Conservation (phyloP, 2,329 filamentous ascomycete species). For the Fusarium cicatricum region DNA sequence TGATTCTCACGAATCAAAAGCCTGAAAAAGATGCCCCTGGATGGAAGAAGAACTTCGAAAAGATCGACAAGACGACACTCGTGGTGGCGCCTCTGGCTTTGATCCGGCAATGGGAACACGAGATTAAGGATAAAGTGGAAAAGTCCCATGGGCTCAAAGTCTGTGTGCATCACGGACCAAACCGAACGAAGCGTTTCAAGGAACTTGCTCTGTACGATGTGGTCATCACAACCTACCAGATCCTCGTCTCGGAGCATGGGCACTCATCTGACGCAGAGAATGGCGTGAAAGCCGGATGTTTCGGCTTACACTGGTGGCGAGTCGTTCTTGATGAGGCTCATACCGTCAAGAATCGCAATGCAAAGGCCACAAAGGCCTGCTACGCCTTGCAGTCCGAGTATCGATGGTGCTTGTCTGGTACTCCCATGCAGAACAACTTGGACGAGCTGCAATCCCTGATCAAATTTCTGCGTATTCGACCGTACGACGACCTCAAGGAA, state of each 20-base stretch:
- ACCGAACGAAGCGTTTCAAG: slow-evolving; percentile 78
- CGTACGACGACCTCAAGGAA: slow-evolving; percentile 83
- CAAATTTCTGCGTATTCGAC: slow-evolving; percentile 89
- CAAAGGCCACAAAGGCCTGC: slow-evolving; percentile 92
- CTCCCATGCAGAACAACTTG: slow-evolving; percentile 97
- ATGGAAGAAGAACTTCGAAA: slow-evolving; percentile 74
- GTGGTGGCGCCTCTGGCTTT: slow-evolving; percentile 93
- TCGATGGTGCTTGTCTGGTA: slow-evolving; percentile 95
- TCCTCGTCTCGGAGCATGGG: slow-evolving; percentile 88
- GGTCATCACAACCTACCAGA: slow-evolving; percentile 97
- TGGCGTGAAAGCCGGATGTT: slow-evolving; percentile 79
- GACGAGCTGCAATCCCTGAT: slow-evolving; percentile 96
- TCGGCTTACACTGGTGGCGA: slow-evolving; percentile 93
- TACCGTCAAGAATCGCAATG: slow-evolving; percentile 97
- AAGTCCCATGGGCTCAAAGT: slow-evolving; percentile 77
- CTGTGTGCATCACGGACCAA: slow-evolving; percentile 88
- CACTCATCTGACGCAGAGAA: slow-evolving; percentile 68
- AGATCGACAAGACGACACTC: slow-evolving; percentile 80
- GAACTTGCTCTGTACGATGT: slow-evolving; percentile 89
- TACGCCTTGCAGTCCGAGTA: slow-evolving; percentile 87
- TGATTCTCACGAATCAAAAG: slow-evolving; percentile 85
- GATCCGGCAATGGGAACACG: slow-evolving; percentile 96
- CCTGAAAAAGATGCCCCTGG: slow-evolving; percentile 64
- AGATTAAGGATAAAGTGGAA: slow-evolving; percentile 84
- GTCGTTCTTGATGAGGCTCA: slow-evolving; percentile 97